Evolutionary conservation across 1,139 yeast genomes (phyloP).

Genomic region (Yamadazyma aaseri): DNA sequence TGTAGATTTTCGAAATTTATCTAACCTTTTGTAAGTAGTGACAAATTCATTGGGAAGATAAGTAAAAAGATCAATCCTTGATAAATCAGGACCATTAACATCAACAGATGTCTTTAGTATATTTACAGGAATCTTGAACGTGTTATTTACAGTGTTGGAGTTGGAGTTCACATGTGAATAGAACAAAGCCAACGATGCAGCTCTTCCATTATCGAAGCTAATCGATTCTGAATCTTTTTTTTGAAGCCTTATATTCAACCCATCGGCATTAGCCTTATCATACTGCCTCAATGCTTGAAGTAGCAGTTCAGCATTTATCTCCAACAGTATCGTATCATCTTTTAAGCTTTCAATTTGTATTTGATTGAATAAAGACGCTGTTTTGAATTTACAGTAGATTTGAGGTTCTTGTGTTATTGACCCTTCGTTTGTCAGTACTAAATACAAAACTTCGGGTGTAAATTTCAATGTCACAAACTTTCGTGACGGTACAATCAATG

Average conservation of each 20-base stretch:
- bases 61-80: conserved; percentile 48
- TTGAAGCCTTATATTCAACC: conserved; percentile 53
- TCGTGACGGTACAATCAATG: conserved; percentile 29
- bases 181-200: conserved; percentile 53
- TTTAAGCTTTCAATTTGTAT: conserved; percentile 46
- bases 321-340: conserved; percentile 51
- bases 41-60: conserved; percentile 48
- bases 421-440: conserved; percentile 49
- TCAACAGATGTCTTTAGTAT: conserved; percentile 43
- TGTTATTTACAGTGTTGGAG: conserved; percentile 48
- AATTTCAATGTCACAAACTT: conserved; percentile 43
- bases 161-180: conserved; percentile 38
- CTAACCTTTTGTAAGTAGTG: conserved; percentile 52
- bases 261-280: conserved; percentile 52
- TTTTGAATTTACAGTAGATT: conserved; percentile 57
- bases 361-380: conserved; percentile 45
- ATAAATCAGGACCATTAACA: conserved; percentile 48
- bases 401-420: conserved; percentile 51
- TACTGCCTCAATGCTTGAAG: conserved; percentile 53
- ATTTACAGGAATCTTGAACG: conserved; percentile 58
- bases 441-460: conserved; percentile 42
- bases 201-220: conserved; percentile 27
- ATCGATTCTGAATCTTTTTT: conserved; percentile 35
- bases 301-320: conserved; percentile 54
- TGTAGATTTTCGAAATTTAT: conserved; percentile 48